These are phyloP conservation scores for Rugonectria rugulosa DNA, from an alignment of 2,329 filamentous ascomycete species.

Conservation along the genomic window DNA sequence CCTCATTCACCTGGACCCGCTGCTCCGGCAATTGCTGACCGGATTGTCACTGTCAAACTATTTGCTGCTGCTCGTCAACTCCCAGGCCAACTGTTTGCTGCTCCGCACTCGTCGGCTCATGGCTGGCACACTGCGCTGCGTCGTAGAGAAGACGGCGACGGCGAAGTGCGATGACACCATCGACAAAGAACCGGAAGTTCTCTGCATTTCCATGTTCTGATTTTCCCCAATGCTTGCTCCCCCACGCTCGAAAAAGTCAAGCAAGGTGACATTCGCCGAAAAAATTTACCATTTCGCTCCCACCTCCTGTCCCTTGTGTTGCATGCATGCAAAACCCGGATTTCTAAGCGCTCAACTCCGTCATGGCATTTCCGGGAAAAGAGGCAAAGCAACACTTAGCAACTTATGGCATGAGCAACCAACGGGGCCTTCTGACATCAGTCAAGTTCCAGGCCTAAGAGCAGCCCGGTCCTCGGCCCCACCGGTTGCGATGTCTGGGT, in stretches of 20 bases:
- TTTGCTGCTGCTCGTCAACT: slow-evolving; percentile 22
- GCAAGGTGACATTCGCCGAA: slow-evolving; percentile 5
- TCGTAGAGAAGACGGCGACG: background rate
- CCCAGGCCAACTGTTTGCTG: background rate
- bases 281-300: slow-evolving; percentile 3
- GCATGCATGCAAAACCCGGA: background rate
- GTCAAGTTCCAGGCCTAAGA: slow-evolving; percentile 3
- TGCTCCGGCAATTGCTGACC: slow-evolving; percentile 20
- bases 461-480: slow-evolving; percentile 21
- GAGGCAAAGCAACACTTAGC: no score
- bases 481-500: slow-evolving; percentile 26
- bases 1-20: slow-evolving; percentile 4
- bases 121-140: background rate
- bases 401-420: slow-evolving; percentile 14
- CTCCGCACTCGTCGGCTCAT: slow-evolving; percentile 19
- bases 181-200: slow-evolving; percentile 1
- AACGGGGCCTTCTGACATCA: slow-evolving; percentile 27
- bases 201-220: slow-evolving; percentile 8
- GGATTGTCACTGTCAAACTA: no score
- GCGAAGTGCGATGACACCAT: slow-evolving; percentile 15
- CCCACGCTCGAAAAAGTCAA: background rate
- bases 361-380: slow-evolving; percentile 7
- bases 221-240: slow-evolving; percentile 1
- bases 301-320: background rate
- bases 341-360: slow-evolving; percentile 23